Conservation (phyloP, 257 asterid genomes). For the Leonotis leonurus region DNA sequence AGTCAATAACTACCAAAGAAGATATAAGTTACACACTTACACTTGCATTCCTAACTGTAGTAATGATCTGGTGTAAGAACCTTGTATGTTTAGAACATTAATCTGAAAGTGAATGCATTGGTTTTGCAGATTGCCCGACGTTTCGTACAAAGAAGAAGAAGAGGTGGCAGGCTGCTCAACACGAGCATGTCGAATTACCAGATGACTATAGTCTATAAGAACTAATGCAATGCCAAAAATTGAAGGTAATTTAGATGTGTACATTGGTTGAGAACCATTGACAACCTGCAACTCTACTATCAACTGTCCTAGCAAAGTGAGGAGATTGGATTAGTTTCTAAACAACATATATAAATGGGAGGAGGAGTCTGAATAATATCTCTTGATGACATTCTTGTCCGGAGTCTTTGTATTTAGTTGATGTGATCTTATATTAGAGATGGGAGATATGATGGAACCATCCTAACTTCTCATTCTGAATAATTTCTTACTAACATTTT, state of each 20-base stretch:
- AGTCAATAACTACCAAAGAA: not conserved
- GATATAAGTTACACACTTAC: no score
- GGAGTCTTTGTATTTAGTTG: conserved; percentile 8
- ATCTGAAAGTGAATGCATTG: not conserved
- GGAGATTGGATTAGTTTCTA: conserved; percentile 26
- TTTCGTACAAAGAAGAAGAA: conserved; percentile 54
- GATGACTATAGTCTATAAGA: conserved; percentile 51
- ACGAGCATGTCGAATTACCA: conserved; percentile 47
- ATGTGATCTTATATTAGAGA: not conserved
- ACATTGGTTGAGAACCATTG: not conserved
- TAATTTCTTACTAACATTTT: no score
- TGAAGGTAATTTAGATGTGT: not conserved
- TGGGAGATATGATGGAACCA: no score
- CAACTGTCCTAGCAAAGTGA: conserved; percentile 6
- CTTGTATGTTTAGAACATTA: not conserved
- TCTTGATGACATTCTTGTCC: not conserved
- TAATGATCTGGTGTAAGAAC: not conserved
- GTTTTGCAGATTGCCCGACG: conserved; percentile 46
- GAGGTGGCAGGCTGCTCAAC: conserved; percentile 45
- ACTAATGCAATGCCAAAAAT: conserved; percentile 25
- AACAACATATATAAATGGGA: conserved; percentile 14
- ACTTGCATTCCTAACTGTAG: not conserved
- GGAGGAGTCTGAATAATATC: conserved; percentile 12
- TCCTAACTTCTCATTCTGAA: no score
- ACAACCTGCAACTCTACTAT: conserved; percentile 16